These are phyloP conservation scores for Gonium pectorale DNA, from an alignment of 139 green algal species.

Conservation along the genomic window DNA sequence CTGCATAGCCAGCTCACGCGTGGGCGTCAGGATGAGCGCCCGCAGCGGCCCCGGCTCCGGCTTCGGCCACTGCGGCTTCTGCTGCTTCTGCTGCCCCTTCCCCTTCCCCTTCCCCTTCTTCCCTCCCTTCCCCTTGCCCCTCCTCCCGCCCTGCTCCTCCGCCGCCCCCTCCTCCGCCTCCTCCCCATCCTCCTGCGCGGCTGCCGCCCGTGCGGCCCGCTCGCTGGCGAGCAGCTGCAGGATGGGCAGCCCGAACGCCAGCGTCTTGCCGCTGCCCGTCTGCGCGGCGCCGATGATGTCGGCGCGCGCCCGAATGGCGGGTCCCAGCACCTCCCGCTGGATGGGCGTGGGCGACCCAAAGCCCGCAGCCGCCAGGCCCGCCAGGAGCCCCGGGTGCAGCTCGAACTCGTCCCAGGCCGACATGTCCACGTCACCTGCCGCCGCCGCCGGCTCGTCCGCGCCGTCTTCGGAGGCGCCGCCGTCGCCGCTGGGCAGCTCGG, in stretches of 20 bases:
- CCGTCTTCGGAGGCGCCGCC: background rate
- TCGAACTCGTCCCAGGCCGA: conserved; percentile 57
- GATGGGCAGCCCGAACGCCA: conserved; percentile 97
- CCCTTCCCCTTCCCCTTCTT: background rate
- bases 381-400: conserved; percentile 56
- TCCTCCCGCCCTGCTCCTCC: background rate
- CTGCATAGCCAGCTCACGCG: conserved; percentile 96
- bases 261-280: conserved; percentile 98
- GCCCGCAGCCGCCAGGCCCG: conserved; percentile 54
- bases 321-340: conserved; percentile 81
- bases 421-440: conserved; percentile 51
- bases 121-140: background rate
- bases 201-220: background rate
- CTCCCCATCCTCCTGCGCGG: background rate
- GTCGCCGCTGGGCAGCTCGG: background rate
- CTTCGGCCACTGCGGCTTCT: conserved; percentile 21
- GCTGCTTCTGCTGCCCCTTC: background rate
- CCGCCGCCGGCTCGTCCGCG: conserved; percentile 25
- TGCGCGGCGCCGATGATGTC: conserved; percentile 97
- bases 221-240: conserved; percentile 79
- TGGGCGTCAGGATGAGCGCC: conserved; percentile 93
- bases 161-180: background rate
- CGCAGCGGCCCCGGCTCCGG: conserved; percentile 67
- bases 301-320: conserved; percentile 71
- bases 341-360: conserved; percentile 84